A percentile compares a stretch with the other conserved stretches of the same genome.
phyloP scores from a whole-genome alignment of 2,329 filamentous ascomycete species.

The Neodidymelliopsis sp. region DNA sequence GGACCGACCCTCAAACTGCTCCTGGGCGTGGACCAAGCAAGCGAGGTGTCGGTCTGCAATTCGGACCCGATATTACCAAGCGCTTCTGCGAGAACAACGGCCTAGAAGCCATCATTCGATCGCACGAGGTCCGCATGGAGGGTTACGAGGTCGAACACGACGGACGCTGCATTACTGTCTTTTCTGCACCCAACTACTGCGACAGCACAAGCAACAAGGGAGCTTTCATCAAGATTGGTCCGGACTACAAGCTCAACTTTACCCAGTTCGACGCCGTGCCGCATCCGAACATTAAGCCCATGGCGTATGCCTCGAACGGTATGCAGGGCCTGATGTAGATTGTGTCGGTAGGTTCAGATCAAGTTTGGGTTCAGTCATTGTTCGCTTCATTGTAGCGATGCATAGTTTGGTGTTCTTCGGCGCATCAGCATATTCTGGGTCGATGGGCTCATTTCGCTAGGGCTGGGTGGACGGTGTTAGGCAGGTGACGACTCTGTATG shows the following conservation, averaged over 20 bases:
- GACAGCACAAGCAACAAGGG: slow-evolving; percentile 98
- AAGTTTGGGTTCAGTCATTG: slow-evolving; percentile 12
- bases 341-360: slow-evolving; percentile 1
- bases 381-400: slow-evolving; percentile 40
- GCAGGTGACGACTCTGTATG: slow-evolving; percentile 11
- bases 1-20: slow-evolving; percentile 92
- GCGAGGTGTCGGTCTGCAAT: slow-evolving; percentile 94
- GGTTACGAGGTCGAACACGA: slow-evolving; percentile 99
- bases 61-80: slow-evolving; percentile 95
- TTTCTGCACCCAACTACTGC: slow-evolving; percentile 97
- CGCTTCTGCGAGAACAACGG: slow-evolving; percentile 96
- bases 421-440: slow-evolving; percentile 40
- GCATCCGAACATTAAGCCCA: slow-evolving; percentile 93
- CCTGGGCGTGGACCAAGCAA: slow-evolving; percentile 93
- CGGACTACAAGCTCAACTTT: slow-evolving; percentile 90
- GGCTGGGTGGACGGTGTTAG: slow-evolving; percentile 4
- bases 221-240: slow-evolving; percentile 95
- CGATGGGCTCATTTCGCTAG: slow-evolving; percentile 23
- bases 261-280: slow-evolving; percentile 96
- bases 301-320: slow-evolving; percentile 87
- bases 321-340: slow-evolving; percentile 76
- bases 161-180: slow-evolving; percentile 96
- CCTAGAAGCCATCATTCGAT: slow-evolving; percentile 92
- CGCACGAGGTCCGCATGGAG: slow-evolving; percentile 98
- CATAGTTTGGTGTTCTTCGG: slow-evolving; percentile 49